These are phyloP conservation scores for Phaeosphaeria sp. DNA, from an alignment of 2,329 filamentous ascomycete species.

Conservation along the genomic window DNA sequence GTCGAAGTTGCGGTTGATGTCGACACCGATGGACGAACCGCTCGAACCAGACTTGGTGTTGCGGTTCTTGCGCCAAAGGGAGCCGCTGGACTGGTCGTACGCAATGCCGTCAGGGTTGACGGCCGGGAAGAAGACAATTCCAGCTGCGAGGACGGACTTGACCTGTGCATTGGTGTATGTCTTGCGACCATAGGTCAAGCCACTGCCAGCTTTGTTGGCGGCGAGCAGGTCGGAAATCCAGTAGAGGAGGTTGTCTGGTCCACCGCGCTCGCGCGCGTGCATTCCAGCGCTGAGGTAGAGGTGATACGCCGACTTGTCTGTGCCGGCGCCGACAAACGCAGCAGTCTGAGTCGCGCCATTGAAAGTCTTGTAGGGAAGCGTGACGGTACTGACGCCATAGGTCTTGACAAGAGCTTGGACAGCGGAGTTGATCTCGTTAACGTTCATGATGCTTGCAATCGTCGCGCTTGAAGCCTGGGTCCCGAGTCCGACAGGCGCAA, in stretches of 20 bases:
- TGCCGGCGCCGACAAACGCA: constrained; percentile 54
- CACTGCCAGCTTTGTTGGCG: constrained; percentile 57
- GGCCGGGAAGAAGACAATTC: constrained; percentile 59
- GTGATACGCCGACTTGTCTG: constrained; percentile 50
- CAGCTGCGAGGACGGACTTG: constrained; percentile 57
- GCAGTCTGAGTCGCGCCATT: constrained; percentile 51
- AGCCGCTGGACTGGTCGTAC: constrained; percentile 42
- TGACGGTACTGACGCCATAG: constrained; percentile 53
- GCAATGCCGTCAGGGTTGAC: constrained; percentile 46
- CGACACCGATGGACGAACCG: constrained; percentile 36
- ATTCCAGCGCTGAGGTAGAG: constrained; percentile 62
- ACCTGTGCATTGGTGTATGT: constrained; percentile 62
- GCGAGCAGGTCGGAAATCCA: constrained; percentile 64
- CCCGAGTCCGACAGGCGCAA: constrained; percentile 53
- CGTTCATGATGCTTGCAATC: constrained; percentile 55
- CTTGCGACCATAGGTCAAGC: constrained; percentile 60
- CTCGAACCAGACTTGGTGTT: constrained; percentile 49
- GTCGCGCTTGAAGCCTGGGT: constrained; percentile 45
- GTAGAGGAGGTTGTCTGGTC: constrained; percentile 63
- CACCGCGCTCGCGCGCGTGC: constrained; percentile 65
- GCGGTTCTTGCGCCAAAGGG: constrained; percentile 47
- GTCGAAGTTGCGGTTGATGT: constrained; percentile 55
- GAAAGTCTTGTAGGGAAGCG: constrained; percentile 54
- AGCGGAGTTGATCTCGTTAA: constrained; percentile 54
- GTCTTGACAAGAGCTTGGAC: constrained; percentile 51